These are phyloP conservation scores for Poterioochromonas sp. DNA, from an alignment of 352 stramenopile genomes.

Conservation along the genomic window DNA sequence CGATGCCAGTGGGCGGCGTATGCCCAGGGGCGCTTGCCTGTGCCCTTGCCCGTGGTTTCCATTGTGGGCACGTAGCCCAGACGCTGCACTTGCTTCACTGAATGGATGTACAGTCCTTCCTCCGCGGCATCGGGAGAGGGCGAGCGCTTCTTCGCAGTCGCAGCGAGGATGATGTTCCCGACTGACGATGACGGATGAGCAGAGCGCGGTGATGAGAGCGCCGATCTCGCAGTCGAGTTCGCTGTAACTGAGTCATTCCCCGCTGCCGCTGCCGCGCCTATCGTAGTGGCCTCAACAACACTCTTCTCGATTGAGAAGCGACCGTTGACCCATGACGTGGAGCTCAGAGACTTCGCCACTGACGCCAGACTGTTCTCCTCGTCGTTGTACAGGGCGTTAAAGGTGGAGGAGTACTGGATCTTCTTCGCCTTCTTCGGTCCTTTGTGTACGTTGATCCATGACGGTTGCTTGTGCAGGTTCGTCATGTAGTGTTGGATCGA, in stretches of 20 bases:
- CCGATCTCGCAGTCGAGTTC: not conserved
- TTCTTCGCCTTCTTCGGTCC: no score
- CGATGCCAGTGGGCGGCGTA: conserved; percentile 11
- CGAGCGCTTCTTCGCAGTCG: not conserved
- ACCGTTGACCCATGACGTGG: no score
- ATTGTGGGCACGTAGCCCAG: conserved; percentile 14
- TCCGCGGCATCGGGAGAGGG: not conserved
- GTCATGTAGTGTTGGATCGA: no score
- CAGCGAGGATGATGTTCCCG: no score
- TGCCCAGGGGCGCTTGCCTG: not conserved
- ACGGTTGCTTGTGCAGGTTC: no score
- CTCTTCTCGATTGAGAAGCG: no score
- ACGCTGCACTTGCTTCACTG: not conserved
- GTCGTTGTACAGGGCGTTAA: no score
- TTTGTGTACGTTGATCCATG: no score
- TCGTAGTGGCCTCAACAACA: not conserved
- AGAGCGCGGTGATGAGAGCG: not conserved
- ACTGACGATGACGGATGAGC: no score
- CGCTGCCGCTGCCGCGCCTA: not conserved
- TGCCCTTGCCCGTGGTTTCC: not conserved
- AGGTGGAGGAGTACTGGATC: no score
- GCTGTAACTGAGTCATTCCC: no score
- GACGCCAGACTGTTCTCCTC: no score
- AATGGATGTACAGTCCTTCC: conserved; percentile 8
- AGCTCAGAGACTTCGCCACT: not conserved